Percentiles rank a stretch among this genome's conserved stretches.
Conservation (phyloP, 2,329 filamentous ascomycete species). For the Dothideomycetes sp. region DNA sequence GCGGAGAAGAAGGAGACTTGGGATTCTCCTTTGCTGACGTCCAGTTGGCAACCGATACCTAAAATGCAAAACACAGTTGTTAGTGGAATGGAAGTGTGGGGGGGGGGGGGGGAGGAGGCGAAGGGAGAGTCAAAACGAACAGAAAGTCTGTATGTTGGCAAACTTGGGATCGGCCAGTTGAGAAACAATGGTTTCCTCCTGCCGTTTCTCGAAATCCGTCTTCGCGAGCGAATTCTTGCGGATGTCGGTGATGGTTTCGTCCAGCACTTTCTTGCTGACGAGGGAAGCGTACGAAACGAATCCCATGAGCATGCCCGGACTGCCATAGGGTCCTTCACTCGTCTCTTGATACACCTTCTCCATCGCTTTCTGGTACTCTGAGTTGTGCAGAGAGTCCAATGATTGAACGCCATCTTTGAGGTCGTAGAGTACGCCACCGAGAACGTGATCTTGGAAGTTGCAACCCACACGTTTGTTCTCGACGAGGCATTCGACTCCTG, state of each 20-base stretch:
- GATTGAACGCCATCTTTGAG: constrained; percentile 24
- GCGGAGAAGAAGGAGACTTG: constrained; percentile 26
- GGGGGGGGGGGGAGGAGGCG: too few species aligned
- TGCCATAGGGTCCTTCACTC: constrained; percentile 26
- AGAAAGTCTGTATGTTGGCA: constrained; percentile 30
- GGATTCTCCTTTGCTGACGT: constrained; percentile 21
- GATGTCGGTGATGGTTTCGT: constrained; percentile 25
- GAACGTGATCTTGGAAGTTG: constrained; percentile 39
- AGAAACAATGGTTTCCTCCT: constrained; percentile 25
- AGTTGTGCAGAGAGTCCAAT: constrained; percentile 27
- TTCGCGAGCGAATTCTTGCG: constrained; percentile 26
- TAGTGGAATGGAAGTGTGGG: too few species aligned
- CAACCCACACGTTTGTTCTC: constrained; percentile 37
- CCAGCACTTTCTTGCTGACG: constrained; percentile 22
- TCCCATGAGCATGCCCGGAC: constrained; percentile 29
- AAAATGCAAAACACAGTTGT: too few species aligned
- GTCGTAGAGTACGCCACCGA: constrained; percentile 24
- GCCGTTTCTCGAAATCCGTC: constrained; percentile 28
- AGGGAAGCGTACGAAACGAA: constrained; percentile 27
- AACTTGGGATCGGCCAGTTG: constrained; percentile 27
- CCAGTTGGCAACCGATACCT: constrained; percentile 24
- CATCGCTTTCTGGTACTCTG: constrained; percentile 28
- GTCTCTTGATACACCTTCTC: constrained; percentile 27
- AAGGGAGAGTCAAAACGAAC: constrained; percentile 18
- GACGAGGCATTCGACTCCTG: constrained; percentile 34